Conservation (phyloP, 1,284 basidiomycete species). For the Schizophyllum commune region DNA sequence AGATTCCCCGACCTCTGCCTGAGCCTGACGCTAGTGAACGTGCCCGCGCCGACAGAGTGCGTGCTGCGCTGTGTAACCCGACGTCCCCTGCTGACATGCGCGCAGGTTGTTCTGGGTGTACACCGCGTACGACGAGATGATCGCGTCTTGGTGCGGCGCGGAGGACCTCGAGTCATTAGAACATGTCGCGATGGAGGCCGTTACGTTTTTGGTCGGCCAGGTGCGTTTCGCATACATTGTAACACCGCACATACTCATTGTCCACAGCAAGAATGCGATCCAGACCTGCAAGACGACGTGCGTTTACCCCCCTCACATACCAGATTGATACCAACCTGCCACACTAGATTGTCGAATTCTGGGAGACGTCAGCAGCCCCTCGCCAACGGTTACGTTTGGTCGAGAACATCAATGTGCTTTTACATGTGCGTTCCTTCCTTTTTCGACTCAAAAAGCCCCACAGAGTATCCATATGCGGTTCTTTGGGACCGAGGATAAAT, state of each 20-base stretch:
- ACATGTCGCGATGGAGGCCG: slow-evolving; percentile 50
- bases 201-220: slow-evolving; percentile 45
- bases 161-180: slow-evolving; percentile 62
- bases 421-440: slow-evolving; percentile 40
- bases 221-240: slow-evolving; percentile 22
- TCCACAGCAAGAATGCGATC: slow-evolving; percentile 34
- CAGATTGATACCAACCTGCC: background rate
- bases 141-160: slow-evolving; percentile 56
- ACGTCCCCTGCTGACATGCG: background rate
- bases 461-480: no score
- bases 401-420: slow-evolving; percentile 44
- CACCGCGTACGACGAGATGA: slow-evolving; percentile 53
- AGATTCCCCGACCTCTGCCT: slow-evolving; percentile 68
- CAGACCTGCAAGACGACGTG: slow-evolving; percentile 57
- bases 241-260: background rate
- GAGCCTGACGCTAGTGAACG: slow-evolving; percentile 61
- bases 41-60: slow-evolving; percentile 61
- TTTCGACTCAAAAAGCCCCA: no score
- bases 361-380: slow-evolving; percentile 49
- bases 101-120: slow-evolving; percentile 49
- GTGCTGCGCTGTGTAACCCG: slow-evolving; percentile 16
- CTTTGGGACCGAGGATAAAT: no score
- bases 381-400: slow-evolving; percentile 41
- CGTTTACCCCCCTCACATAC: slow-evolving; percentile 6
- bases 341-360: slow-evolving; percentile 52